Percentiles rank a stretch among this genome's conserved stretches.
phyloP scores from a whole-genome alignment of 805 yeast species.

The Geotrichum ghanense region DNA sequence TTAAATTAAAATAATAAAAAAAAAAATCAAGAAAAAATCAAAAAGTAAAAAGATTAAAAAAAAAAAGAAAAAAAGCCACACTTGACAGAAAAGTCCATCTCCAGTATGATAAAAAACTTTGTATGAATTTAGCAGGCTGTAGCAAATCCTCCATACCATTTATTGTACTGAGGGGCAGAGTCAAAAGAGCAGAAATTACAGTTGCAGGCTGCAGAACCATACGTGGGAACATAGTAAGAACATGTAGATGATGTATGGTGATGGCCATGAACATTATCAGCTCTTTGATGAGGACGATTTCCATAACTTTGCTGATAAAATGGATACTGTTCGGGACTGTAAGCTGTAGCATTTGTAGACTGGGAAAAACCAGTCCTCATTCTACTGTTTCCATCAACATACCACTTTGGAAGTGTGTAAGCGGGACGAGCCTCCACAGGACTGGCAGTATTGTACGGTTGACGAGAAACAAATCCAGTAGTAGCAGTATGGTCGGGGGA shows the following conservation, averaged over 20 bases:
- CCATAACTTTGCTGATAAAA: neutral
- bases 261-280: conserved; percentile 1
- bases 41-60: conserved; percentile 1
- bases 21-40: too few relatives aligned
- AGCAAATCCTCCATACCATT: neutral
- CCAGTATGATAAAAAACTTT: neutral
- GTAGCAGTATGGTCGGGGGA: conserved; percentile 2
- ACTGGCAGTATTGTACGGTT: neutral
- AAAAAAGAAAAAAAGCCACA: neutral
- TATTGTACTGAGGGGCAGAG: neutral
- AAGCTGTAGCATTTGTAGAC: conserved; percentile 7
- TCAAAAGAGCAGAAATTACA: conserved; percentile 13
- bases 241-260: neutral
- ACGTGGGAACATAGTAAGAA: conserved; percentile 3
- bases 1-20: too few relatives aligned
- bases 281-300: conserved; percentile 1
- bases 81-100: too few relatives aligned
- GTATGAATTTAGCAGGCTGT: neutral
- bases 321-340: neutral
- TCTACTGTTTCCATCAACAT: conserved; percentile 6
- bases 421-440: conserved; percentile 10
- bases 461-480: conserved; percentile 2
- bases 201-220: conserved; percentile 12
- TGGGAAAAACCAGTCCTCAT: neutral
- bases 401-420: conserved; percentile 20